Conservation (phyloP, 2,329 filamentous ascomycete genomes). For the Allantophomopsis lycopodina region DNA sequence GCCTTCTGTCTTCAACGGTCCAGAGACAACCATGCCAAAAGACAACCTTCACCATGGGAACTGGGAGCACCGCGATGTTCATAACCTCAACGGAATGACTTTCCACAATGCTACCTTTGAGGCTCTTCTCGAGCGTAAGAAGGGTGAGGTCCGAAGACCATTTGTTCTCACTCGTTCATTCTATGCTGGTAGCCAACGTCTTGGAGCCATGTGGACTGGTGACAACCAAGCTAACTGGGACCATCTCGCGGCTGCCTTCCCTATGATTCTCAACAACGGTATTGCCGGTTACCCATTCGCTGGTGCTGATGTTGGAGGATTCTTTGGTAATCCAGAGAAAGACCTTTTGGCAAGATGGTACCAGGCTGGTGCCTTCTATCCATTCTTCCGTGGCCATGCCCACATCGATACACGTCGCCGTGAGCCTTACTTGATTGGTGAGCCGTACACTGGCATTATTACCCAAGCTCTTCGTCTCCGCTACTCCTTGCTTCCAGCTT, state of each 20-base stretch:
- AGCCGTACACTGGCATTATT: slow-evolving; percentile 77
- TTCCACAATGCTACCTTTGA: slow-evolving; percentile 90
- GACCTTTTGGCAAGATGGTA: slow-evolving; percentile 93
- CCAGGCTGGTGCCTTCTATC: slow-evolving; percentile 91
- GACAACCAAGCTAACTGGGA: slow-evolving; percentile 93
- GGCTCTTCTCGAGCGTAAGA: slow-evolving; percentile 71
- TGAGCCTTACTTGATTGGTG: slow-evolving; percentile 79
- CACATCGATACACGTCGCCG: slow-evolving; percentile 92
- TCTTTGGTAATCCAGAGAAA: slow-evolving; percentile 93
- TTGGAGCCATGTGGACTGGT: slow-evolving; percentile 96
- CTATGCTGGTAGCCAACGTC: slow-evolving; percentile 78
- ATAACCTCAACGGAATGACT: slow-evolving; percentile 92
- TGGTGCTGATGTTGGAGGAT: slow-evolving; percentile 91
- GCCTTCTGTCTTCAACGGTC: slow-evolving; percentile 95
- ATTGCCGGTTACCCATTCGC: slow-evolving; percentile 89
- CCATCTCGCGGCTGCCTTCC: slow-evolving; percentile 76
- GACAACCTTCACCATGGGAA: slow-evolving; percentile 84
- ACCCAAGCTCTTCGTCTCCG: slow-evolving; percentile 77
- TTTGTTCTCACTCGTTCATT: slow-evolving; percentile 91
- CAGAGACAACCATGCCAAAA: slow-evolving; percentile 97
- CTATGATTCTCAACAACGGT: slow-evolving; percentile 88
- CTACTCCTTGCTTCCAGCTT: slow-evolving; percentile 79
- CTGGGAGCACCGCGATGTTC: slow-evolving; percentile 95
- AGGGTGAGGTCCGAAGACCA: slow-evolving; percentile 71
- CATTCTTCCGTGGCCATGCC: slow-evolving; percentile 89